Evolutionary conservation across 73 alveolate genomes (phyloP), one percentile per base, ranked within the genome.

Genomic region (Tetrahymena malaccensis): DNA sequence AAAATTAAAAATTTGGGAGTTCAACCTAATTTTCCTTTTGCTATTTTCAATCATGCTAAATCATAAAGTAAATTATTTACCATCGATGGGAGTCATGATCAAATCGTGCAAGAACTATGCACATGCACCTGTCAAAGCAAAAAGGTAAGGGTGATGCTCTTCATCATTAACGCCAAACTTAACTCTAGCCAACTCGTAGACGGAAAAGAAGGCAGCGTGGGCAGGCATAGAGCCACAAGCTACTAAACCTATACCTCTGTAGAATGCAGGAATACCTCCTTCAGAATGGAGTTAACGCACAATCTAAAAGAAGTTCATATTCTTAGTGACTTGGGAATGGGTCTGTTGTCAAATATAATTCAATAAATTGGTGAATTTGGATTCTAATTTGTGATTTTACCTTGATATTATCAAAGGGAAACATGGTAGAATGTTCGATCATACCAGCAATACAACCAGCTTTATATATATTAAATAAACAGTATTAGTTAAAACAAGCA

Each of bases 151-250:
- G 93, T 97, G 97, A 95, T 94, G 94, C 55, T 96, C 83, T 35
- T 96, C 97, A 96, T 97, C 97, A 34, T 97, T 94, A 3, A 96
- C 27, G 22, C 44, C 35, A 43, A 43, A 93, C 50, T 16, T 21
- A 43, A 89, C 44, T 89, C 35, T 50, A 5, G 83, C 40, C 34
- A 95, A 94, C 93, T 98, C 99, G 56, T 98, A 98, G 9, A 96
- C 94, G 8, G 98, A 89, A 85, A 98, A 98, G 94, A 95, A 98
- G 3, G 98, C 95, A 34, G 99, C 99, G 95, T 98, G 99, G 19
- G 99, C 99, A 31, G 99, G 99, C 96, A 98, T 96, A 94, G 99
- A 98, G n/a, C 99, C 99, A 55, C 97, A 94, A 21, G 99, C 97
- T 22, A 98, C 98, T 13, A 97, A 98, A 21, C 98, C 94, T 35